Evolutionary conservation across 2,329 filamentous ascomycete genomes (phyloP).

Genomic region (Phialophora expanda): DNA sequence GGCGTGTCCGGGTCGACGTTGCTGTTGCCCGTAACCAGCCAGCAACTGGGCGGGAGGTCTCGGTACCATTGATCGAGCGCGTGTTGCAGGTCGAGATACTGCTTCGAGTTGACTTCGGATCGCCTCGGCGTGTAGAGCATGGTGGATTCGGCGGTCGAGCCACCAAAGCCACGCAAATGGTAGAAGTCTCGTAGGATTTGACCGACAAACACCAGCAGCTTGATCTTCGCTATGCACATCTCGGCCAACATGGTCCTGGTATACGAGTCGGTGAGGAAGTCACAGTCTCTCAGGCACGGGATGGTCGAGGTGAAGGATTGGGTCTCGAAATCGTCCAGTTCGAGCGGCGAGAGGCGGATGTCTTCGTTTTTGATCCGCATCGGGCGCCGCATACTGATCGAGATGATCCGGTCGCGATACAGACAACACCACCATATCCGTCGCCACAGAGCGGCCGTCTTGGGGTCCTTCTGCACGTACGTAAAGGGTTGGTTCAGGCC

Average conservation of each 20-base stretch:
- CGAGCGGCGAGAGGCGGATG: constrained; percentile 23
- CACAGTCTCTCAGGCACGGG: constrained; percentile 16
- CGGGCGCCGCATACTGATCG: constrained; percentile 87
- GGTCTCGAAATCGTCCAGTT: constrained; percentile 28
- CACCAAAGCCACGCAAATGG: constrained; percentile 27
- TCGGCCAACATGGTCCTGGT: constrained; percentile 28
- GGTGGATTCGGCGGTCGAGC: constrained; percentile 30
- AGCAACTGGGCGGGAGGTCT: constrained; percentile 26
- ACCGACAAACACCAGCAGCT: constrained; percentile 27
- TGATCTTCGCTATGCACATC: constrained; percentile 29
- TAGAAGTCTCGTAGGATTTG: constrained; percentile 30
- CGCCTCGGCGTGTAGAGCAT: constrained; percentile 32
- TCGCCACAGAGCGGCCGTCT: constrained; percentile 77
- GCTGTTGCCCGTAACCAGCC: constrained; percentile 15
- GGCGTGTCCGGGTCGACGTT: constrained; percentile 1
- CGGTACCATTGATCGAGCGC: constrained; percentile 31
- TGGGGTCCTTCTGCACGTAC: constrained; percentile 24
- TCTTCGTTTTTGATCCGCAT: constrained; percentile 85
- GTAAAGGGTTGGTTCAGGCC: constrained; percentile 76
- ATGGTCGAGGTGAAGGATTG: constrained; percentile 21
- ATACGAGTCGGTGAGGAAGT: constrained; percentile 18
- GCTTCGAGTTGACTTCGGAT: constrained; percentile 20
- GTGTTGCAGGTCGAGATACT: constrained; percentile 24
- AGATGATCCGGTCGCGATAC: constrained; percentile 89
- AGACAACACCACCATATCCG: constrained; percentile 99